Evolutionary conservation across 345 rosid species (phyloP).

Genomic region (Eucalyptus camaldulensis): DNA sequence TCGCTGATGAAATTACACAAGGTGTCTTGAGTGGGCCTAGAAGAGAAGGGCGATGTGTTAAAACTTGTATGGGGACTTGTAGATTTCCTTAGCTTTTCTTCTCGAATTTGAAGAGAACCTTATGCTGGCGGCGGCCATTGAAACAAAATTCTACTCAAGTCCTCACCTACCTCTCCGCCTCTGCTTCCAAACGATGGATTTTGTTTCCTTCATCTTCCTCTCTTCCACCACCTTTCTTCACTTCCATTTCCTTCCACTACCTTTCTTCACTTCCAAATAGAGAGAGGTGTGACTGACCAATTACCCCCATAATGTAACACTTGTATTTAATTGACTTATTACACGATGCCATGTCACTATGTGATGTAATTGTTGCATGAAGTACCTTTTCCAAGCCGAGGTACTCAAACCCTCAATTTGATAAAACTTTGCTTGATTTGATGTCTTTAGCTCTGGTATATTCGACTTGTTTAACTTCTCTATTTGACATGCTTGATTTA

Average conservation of each 20-base stretch:
- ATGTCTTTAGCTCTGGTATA: accelerated
- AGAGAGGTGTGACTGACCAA: accelerated
- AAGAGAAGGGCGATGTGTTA: not conserved
- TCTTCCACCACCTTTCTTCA: not conserved
- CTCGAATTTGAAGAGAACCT: not conserved
- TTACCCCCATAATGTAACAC: accelerated
- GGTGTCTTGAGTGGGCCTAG: not conserved
- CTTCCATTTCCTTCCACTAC: not conserved
- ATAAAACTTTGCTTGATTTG: not conserved
- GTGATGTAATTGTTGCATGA: accelerated
- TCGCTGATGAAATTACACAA: not conserved
- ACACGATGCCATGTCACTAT: accelerated
- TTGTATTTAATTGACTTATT: not conserved
- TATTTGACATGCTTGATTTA: not conserved
- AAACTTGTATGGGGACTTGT: not conserved
- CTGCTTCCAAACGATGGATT: not conserved
- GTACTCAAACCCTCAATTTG: accelerated
- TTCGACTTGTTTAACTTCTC: not conserved
- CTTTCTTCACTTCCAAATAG: not conserved
- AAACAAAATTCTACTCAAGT: not conserved
- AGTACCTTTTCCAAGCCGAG: accelerated
- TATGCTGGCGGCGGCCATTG: not conserved
- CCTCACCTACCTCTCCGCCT: not conserved
- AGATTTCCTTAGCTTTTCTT: not conserved
- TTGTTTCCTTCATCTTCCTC: not conserved